Base-by-base conservation (phyloP, 805 yeast species). In the Saccharomyces mikatae region DNA sequence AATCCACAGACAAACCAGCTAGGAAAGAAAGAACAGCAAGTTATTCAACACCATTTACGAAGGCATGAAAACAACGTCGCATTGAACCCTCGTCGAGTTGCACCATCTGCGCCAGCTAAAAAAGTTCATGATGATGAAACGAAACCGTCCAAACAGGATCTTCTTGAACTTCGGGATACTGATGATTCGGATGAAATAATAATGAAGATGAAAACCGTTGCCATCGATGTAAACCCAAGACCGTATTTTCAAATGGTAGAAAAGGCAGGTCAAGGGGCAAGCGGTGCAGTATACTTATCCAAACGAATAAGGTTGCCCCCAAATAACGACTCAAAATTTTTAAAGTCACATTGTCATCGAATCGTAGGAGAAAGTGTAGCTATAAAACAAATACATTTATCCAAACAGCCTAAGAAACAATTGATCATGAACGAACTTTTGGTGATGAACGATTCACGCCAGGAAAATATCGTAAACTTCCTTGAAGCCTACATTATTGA, bases 251-350 rank as follows among this genome's bases (percentile, higher is more conserved):
- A 81, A 63, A 83, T 86, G 71, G 78, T 87, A 57, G 89, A 85
- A 66, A 85, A 86, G 61, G 94, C 92, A 0, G 99, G 99, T 17
- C 98, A 94, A 73, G 99, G 99, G 64, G 99, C 99, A 0, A 82
- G 91, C 58, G 99, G 99, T 22, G 89, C 95, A 2, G 99, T 94
- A 17, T 94, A 87, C 66, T 75, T 90, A 50, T 97, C 97, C 0
- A 83, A 82, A 64, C 78, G 86, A 48, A 71, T 81, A 50, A 76
- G 76, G 53, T 71, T 68, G 13, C 71, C 71, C n/a, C 69, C 17
- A n/a, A 11, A 17, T 6, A 36, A 36, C 17, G 44, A 36, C 4
- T 59, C 46, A 56, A 58, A 30, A 56, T 53, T 14, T 52, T 52
- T 22, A 56, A 55, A n/a, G 59, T 67, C 22, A 53, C 78, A 28